Percentiles rank a stretch among this genome's conserved stretches.
Evolutionary conservation across 1,284 basidiomycete genomes (phyloP).

Genomic region (Trichosporon sp.): DNA sequence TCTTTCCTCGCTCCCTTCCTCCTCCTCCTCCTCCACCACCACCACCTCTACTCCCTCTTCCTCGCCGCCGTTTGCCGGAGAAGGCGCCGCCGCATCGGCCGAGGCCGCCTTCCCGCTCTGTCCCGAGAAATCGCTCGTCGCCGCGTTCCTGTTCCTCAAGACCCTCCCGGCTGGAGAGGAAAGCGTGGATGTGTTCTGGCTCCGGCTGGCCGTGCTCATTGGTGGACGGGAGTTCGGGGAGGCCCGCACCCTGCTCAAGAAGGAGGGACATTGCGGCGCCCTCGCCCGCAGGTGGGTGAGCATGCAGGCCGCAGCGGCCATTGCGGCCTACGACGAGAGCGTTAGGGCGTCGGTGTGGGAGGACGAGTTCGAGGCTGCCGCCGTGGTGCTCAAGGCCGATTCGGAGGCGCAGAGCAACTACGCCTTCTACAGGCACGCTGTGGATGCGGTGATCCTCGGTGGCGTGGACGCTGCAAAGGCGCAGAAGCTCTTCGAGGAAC

Average conservation of each 20-base stretch:
- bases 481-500: background rate
- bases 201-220: conserved; percentile 44
- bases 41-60: conserved; percentile 22
- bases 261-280: conserved; percentile 37
- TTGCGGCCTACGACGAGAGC: conserved; percentile 27
- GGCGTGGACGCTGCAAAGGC: conserved; percentile 27
- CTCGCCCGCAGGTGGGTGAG: conserved; percentile 42
- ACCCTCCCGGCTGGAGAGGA: conserved; percentile 31
- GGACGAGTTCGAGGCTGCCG: conserved; percentile 39
- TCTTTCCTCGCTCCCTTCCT: background rate
- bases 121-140: conserved; percentile 33
- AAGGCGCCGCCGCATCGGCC: background rate
- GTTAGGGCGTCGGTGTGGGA: conserved; percentile 29
- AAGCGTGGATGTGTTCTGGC: conserved; percentile 48
- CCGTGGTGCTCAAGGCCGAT: conserved; percentile 30
- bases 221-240: conserved; percentile 35
- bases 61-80: background rate
- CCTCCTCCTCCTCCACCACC: conserved; percentile 19
- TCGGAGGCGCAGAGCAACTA: conserved; percentile 48
- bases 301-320: conserved; percentile 37
- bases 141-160: conserved; percentile 38
- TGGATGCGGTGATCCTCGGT: conserved; percentile 18
- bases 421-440: conserved; percentile 44
- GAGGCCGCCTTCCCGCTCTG: conserved; percentile 32
- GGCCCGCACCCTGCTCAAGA: conserved; percentile 32